These are phyloP conservation scores for Chiua virens DNA, from an alignment of 768 basidiomycete genomes.

Conservation along the genomic window DNA sequence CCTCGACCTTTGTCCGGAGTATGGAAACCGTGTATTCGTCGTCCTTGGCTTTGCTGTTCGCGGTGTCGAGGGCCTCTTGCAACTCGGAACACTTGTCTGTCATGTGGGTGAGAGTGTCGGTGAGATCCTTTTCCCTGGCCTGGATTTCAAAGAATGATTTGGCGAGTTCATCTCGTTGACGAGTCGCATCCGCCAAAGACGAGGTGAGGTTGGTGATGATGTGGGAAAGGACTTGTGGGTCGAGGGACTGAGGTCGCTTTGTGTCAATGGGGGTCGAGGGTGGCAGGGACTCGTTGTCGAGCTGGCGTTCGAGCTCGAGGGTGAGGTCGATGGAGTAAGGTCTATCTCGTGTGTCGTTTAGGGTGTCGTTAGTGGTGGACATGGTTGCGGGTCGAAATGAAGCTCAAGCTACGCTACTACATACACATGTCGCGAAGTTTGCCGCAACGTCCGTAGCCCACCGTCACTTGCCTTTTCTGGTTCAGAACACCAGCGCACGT, in stretches of 20 bases:
- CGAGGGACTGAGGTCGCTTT: constrained; percentile 53
- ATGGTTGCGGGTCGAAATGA: constrained; percentile 18
- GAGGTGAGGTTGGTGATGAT: constrained; percentile 72
- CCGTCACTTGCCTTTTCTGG: constrained; percentile 1
- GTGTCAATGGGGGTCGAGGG: constrained; percentile 40
- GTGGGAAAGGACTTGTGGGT: constrained; percentile 73
- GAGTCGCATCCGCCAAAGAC: constrained; percentile 60
- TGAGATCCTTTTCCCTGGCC: constrained; percentile 55
- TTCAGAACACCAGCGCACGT: constrained; percentile 8
- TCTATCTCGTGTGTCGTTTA: constrained; percentile 17
- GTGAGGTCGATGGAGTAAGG: constrained; percentile 71
- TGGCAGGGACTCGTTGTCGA: constrained; percentile 61
- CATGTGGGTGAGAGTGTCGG: constrained; percentile 63
- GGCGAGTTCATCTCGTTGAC: constrained; percentile 70
- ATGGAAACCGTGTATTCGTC: constrained; percentile 76
- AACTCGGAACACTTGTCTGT: constrained; percentile 61
- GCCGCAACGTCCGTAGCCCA: not conserved
- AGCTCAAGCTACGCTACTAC: not conserved
- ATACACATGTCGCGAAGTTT: constrained; percentile 10
- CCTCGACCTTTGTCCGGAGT: constrained; percentile 82
- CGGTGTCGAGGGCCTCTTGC: constrained; percentile 55
- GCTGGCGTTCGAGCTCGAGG: constrained; percentile 76
- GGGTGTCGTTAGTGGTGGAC: constrained; percentile 27
- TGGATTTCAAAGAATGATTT: constrained; percentile 50
- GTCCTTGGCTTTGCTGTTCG: constrained; percentile 56